A percentile compares a stretch with the other conserved stretches of the same genome.
These are phyloP conservation scores for Talaromyces pinophilus DNA, from an alignment of 2,329 filamentous ascomycete species.

Conservation along the genomic window DNA sequence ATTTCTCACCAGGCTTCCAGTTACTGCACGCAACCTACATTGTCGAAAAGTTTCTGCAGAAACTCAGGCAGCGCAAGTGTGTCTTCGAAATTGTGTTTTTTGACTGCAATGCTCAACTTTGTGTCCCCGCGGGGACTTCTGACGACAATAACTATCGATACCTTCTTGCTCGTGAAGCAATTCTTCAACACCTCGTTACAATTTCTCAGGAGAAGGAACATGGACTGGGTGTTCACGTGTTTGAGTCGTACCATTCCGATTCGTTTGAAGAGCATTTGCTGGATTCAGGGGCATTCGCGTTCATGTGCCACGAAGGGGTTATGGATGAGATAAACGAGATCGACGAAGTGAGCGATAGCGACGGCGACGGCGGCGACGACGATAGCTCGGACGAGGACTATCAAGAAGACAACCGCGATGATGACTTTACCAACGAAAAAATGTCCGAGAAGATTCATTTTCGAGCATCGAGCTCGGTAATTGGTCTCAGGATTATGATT, in stretches of 20 bases:
- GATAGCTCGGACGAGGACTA: neutral
- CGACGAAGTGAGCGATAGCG: neutral
- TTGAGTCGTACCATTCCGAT: conserved; percentile 28
- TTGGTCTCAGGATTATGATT: conserved; percentile 51
- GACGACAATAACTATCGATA: conserved; percentile 50
- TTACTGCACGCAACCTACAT: conserved; percentile 21
- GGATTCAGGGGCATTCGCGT: conserved; percentile 61
- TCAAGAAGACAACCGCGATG: neutral
- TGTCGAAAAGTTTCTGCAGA: conserved; percentile 21
- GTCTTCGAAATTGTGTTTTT: conserved; percentile 25
- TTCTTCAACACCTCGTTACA: conserved; percentile 63
- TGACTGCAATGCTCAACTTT: neutral
- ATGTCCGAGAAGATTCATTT: neutral
- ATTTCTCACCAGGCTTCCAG: conserved; percentile 23
- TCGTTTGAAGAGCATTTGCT: conserved; percentile 60
- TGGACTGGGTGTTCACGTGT: conserved; percentile 26
- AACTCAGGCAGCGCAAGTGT: conserved; percentile 21
- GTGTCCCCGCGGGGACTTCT: conserved; percentile 16
- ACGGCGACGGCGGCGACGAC: neutral
- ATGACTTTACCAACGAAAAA: neutral
- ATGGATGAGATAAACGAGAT: neutral
- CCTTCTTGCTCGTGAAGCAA: conserved; percentile 61
- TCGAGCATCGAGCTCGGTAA: neutral
- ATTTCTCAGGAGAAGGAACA: conserved; percentile 43
- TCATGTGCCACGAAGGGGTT: conserved; percentile 67